phyloP scores from a whole-genome alignment of 441 rosid species.

The Gossypium trilobum region DNA sequence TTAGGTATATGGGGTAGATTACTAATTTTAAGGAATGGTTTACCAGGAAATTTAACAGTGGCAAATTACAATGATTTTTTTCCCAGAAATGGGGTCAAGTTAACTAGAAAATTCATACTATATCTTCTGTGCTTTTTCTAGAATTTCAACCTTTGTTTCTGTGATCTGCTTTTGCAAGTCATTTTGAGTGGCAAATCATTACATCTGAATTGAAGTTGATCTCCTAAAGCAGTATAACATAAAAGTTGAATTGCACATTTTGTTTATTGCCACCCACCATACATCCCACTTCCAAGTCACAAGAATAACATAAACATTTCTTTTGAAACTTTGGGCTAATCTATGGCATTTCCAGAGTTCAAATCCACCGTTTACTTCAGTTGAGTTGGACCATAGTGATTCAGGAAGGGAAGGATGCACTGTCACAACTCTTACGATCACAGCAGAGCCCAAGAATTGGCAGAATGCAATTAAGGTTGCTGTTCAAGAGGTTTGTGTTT shows the following conservation, averaged over 20 bases:
- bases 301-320: conserved; percentile 1
- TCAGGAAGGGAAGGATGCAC: conserved; percentile 99
- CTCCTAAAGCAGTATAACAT: not conserved
- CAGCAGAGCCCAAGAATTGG: conserved; percentile 98
- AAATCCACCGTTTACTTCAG: conserved; percentile 97
- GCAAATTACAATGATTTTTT: not conserved
- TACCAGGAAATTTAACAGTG: not conserved
- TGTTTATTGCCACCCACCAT: not conserved
- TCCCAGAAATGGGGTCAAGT: not conserved
- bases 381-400: conserved; percentile 98
- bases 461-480: conserved; percentile 89
- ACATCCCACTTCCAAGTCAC: not conserved
- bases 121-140: not conserved
- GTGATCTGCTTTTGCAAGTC: not conserved
- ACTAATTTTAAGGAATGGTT: not conserved
- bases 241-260: conserved; percentile 4
- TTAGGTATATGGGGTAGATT: not conserved
- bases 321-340: conserved; percentile 24
- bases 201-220: not conserved
- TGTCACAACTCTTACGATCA: conserved; percentile 94
- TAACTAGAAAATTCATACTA: not conserved
- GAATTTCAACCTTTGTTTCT: conserved; percentile 1
- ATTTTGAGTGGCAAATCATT: not conserved
- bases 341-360: conserved; percentile 67
- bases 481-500: conserved; percentile 80